Conservation (phyloP, 441 rosid genomes). For the Populus hybrid region DNA sequence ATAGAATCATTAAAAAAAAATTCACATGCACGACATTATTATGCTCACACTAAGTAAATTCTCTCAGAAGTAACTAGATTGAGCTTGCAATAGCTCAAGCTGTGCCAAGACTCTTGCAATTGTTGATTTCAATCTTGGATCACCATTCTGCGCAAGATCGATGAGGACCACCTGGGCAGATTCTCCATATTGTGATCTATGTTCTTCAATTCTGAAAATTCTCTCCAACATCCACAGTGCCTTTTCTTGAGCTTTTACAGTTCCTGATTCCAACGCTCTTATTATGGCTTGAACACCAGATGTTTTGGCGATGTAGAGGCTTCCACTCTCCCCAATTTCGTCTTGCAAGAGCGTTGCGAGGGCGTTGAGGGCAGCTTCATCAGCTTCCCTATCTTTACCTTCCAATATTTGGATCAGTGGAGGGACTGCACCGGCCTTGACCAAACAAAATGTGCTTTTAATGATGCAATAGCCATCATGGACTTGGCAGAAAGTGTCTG, state of each 20-base stretch:
- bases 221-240: constrained; percentile 60
- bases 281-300: constrained; percentile 37
- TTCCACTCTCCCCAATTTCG: constrained; percentile 56
- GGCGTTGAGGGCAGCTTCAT: constrained; percentile 51
- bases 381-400: constrained; percentile 49
- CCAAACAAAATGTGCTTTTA: constrained; percentile 55
- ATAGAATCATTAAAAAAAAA: neutral
- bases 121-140: constrained; percentile 40
- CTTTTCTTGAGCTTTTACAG: constrained; percentile 47
- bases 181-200: constrained; percentile 38
- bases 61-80: constrained; percentile 50
- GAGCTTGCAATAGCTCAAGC: constrained; percentile 53
- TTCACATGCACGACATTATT: neutral
- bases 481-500: constrained; percentile 44
- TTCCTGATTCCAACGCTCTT: constrained; percentile 39
- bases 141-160: constrained; percentile 56
- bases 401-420: constrained; percentile 43
- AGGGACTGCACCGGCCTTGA: constrained; percentile 53
- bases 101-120: constrained; percentile 47
- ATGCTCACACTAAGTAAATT: neutral
- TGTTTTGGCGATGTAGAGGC: constrained; percentile 38
- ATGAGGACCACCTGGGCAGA: constrained; percentile 52
- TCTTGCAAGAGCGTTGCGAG: constrained; percentile 54
- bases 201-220: constrained; percentile 42
- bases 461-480: constrained; percentile 51